Evolutionary conservation across 1,284 basidiomycete species (phyloP).

Genomic region (Omphalotus olearius): DNA sequence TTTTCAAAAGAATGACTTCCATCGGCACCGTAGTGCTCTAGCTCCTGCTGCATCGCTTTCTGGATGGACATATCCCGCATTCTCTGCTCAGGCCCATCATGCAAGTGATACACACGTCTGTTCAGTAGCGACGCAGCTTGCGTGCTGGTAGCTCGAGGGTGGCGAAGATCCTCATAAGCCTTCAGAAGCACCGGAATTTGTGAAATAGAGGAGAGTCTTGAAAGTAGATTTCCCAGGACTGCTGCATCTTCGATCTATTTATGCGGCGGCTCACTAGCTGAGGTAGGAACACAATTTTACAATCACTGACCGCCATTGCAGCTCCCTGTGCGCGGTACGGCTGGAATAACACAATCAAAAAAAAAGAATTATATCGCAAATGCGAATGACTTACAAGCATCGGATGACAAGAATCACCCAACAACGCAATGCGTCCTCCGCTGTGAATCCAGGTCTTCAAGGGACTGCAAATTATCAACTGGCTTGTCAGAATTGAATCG

Average conservation of each 20-base stretch:
- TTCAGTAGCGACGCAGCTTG: slow-evolving; percentile 47
- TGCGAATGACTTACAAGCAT: slow-evolving; percentile 11
- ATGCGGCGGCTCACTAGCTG: not conserved
- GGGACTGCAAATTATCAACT: slow-evolving; percentile 44
- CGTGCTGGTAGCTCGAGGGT: slow-evolving; percentile 40
- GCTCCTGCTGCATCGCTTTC: slow-evolving; percentile 8
- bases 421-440: slow-evolving; percentile 7
- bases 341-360: not conserved
- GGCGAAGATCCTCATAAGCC: slow-evolving; percentile 51
- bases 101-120: slow-evolving; percentile 49
- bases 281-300: not conserved
- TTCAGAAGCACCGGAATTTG: slow-evolving; percentile 45
- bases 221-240: slow-evolving; percentile 56
- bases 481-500: slow-evolving; percentile 45
- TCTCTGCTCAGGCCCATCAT: slow-evolving; percentile 49
- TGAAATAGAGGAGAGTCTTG: slow-evolving; percentile 33
- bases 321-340: slow-evolving; percentile 54
- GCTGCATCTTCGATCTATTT: slow-evolving; percentile 63
- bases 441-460: slow-evolving; percentile 15
- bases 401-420: slow-evolving; percentile 17
- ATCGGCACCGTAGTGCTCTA: slow-evolving; percentile 11
- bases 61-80: not conserved
- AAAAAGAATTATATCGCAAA: not conserved
- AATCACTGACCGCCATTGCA: slow-evolving; percentile 51
- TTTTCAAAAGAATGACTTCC: not conserved